Evolutionary conservation across 1,284 basidiomycete genomes (phyloP).

Genomic region (Anthracocystis walkeri): DNA sequence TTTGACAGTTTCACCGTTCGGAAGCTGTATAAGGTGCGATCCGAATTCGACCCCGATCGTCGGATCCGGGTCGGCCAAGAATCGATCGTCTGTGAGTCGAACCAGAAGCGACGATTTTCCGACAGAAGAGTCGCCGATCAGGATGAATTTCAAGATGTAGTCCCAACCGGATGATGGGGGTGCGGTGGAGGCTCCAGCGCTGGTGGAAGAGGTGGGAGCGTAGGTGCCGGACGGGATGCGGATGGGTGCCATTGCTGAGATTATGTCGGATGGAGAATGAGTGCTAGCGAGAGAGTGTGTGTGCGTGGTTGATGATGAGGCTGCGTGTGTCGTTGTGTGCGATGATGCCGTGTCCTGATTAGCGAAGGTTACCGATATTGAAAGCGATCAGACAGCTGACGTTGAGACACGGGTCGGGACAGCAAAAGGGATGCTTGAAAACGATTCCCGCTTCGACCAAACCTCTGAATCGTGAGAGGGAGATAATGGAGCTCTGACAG

Average conservation of each 20-base stretch:
- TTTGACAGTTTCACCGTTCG: conserved; percentile 63
- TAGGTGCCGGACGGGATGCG: conserved; percentile 42
- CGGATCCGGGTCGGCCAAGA: conserved; percentile 61
- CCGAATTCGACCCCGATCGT: conserved; percentile 69
- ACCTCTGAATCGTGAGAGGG: too few species aligned
- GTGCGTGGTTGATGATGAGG: neutral
- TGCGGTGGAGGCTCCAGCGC: conserved; percentile 26
- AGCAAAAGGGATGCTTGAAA: too few species aligned
- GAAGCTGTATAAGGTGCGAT: conserved; percentile 59
- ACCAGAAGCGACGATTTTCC: conserved; percentile 67
- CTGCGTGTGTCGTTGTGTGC: neutral
- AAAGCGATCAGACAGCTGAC: too few species aligned
- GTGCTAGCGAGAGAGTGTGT: too few species aligned
- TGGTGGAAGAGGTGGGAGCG: neutral
- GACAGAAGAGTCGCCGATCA: conserved; percentile 65
- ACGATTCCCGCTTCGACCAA: too few species aligned
- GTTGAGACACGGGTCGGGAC: too few species aligned
- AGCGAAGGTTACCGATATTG: too few species aligned
- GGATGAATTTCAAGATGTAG: conserved; percentile 67
- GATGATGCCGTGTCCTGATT: too few species aligned
- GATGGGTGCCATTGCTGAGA: conserved; percentile 38
- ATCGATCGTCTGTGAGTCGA: conserved; percentile 65
- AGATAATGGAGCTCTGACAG: too few species aligned
- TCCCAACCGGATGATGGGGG: conserved; percentile 57
- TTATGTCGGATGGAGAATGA: neutral